A percentile compares a stretch with the other conserved stretches of the same genome.
phyloP scores from a whole-genome alignment of 352 stramenopile genomes.

The Globisporangium lucens region DNA sequence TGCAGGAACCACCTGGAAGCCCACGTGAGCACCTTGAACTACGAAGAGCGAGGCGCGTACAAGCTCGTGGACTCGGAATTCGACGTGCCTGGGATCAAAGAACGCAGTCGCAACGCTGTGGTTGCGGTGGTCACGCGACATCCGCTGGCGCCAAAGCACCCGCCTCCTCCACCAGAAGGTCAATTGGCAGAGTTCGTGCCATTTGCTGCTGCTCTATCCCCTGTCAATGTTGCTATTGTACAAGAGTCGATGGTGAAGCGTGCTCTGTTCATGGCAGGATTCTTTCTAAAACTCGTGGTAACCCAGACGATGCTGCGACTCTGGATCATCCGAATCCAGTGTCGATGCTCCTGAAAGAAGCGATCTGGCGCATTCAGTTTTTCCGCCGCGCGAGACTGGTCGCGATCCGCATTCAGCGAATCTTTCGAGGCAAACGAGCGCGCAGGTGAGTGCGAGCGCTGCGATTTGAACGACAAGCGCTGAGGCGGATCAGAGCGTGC shows the following conservation, averaged over 20 bases:
- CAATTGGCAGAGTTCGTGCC: background rate
- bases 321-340: conserved; percentile 42
- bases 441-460: conserved; percentile 40
- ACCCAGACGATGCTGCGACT: background rate
- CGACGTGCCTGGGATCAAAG: conserved; percentile 55
- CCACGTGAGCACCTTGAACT: conserved; percentile 47
- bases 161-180: conserved; percentile 9
- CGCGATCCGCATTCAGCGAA: conserved; percentile 53
- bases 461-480: conserved; percentile 33
- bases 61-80: conserved; percentile 58
- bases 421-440: conserved; percentile 65
- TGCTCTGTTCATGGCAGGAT: background rate
- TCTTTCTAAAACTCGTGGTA: background rate
- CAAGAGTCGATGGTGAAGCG: conserved; percentile 8
- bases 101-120: conserved; percentile 41
- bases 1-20: conserved; percentile 72
- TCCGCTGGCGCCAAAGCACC: conserved; percentile 51
- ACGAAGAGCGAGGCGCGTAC: conserved; percentile 40
- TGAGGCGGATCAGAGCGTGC: conserved; percentile 33
- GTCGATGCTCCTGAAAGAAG: conserved; percentile 45
- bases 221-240: background rate
- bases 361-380: conserved; percentile 62
- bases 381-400: conserved; percentile 45
- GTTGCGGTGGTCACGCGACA: conserved; percentile 26
- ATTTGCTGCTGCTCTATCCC: background rate